A percentile compares a stretch with the other conserved stretches of the same genome.
phyloP scores from a whole-genome alignment of 176 grass and related monocot species.

The bread wheat (Triticum aestivum) region DNA sequence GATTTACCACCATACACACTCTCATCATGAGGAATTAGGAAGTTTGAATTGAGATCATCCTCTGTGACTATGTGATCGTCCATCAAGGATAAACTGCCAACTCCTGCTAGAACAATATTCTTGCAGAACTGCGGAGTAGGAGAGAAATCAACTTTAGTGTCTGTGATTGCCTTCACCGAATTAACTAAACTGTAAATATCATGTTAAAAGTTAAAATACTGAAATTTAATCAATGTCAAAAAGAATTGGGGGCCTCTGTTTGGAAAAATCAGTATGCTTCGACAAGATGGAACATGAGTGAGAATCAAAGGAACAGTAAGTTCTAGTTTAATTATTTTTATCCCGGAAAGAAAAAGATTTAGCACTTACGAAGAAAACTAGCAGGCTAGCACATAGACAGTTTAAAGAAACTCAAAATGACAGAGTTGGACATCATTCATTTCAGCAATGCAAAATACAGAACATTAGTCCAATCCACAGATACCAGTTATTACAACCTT shows the following conservation, averaged over 20 bases:
- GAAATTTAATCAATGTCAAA: not conserved
- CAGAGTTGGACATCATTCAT: not conserved
- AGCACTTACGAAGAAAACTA: not conserved
- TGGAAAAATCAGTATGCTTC: not conserved
- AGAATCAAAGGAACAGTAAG: not conserved
- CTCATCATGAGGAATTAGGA: slow-evolving; percentile 78
- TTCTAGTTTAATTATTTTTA: not conserved
- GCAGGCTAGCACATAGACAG: not conserved
- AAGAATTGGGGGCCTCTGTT: not conserved
- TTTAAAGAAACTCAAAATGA: not conserved
- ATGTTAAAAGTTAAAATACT: not conserved
- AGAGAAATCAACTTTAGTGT: slow-evolving; percentile 15
- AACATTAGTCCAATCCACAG: not conserved
- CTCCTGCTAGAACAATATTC: slow-evolving; percentile 98
- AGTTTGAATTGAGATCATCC: slow-evolving; percentile 72
- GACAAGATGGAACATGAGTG: not conserved
- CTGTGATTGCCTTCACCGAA: slow-evolving; percentile 5
- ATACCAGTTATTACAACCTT: not conserved
- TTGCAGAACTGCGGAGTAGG: slow-evolving; percentile 79
- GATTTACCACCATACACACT: slow-evolving; percentile 61
- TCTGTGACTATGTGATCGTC: slow-evolving; percentile 68
- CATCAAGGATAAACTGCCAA: slow-evolving; percentile 91
- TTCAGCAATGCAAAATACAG: not conserved
- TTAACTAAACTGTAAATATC: not conserved
- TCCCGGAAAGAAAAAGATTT: not conserved